Evolutionary conservation across 2,329 filamentous ascomycete species (phyloP), one percentile per base, ranked within the genome.

Genomic region (Tolypocladium amazonense): DNA sequence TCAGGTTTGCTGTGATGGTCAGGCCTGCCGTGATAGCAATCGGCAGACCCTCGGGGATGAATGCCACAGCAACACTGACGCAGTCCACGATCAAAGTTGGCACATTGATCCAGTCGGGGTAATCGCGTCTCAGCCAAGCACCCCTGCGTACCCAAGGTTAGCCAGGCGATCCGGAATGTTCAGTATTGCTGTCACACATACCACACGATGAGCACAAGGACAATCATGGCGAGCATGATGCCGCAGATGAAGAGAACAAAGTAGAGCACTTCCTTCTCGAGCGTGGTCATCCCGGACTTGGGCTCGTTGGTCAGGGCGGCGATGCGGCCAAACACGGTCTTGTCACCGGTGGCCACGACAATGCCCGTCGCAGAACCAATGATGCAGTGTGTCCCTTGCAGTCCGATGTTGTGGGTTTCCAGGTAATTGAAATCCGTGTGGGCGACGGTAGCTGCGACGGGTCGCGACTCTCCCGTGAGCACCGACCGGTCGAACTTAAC

Each of bases 341-440:
- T 77, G 68, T 90, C 87, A 11, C 88, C 88, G 0, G 86, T 92
- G 1, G 85, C 83, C 14, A 92, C 84, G 2, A 90, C 86, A 12
- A 92, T 73, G 23, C 86, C 88, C 18, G 81, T 76, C 57, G 83
- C 86, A 27, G 77, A 85, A 3, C 89, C 89, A 8, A 85, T 85
- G 4, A 88, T 84, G 65, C 88, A 91, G 67, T 92, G 88, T 0
- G 89, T 91, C n/a, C 89, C 88, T 68, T 91, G 88, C 12, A 92
- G 78, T 27, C 88, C 88, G 58, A 92, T 89, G 65, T 85, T 88
- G 58, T 83, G 82, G 4, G 88, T 92, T 69, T 92, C 89, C 37
- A 92, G 82, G 67, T 89, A 90, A 70, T 91, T 91, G 45, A 81
- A 76, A 66, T 91, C 87, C 0, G 85, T 87, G 0, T 79, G 82